Base-by-base conservation (phyloP, 495 filamentous ascomycete species). In the Tuber borchii region DNA sequence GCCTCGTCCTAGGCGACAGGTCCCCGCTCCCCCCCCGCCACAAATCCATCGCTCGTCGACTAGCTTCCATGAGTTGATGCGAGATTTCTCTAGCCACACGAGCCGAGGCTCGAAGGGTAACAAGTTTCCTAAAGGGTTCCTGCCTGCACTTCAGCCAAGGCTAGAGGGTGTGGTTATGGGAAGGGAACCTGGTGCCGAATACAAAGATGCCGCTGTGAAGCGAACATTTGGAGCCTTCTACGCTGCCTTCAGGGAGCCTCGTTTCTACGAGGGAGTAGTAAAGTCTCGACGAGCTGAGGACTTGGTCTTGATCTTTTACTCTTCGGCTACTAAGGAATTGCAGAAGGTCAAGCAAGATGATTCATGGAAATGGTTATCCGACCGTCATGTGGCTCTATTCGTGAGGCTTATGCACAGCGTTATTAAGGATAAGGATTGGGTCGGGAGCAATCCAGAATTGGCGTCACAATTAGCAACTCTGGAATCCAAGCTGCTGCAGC, bases 241-340 rank as follows among this genome's bases (percentile, higher is more conserved):
- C 80, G 93, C 93, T 76, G 88, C 89, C 42, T 87, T 95, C 81
- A 93, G 90, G 75, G 89, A 92, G 72, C 88, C 89, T 68, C 87
- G 88, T 42, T 93, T 91, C 80, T 89, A 89, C 73, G 91, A 91
- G 82, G 86, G 87, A 72, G 92, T 97, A 87, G 93, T 97, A 79
- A 97, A 97, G 85, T 95, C 97, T 83, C 89, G 96, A 72, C 90
- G 94, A 81, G 90, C 97, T 34, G 96, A 99, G 84, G 94, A 97
- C 80, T 85, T 95, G 44, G 88, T 95, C 48, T 87, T 95, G 56
- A 98, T 91, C 80, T 98, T 91, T 86, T 97, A 90, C 87, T 97
- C 89, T 78, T 94, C 91, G 86, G 96, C 91, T 77, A 93, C 92
- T 45, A 97, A 97, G 85, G 95, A 97, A 71, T 86, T 97, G 76